Base-by-base conservation (phyloP, 2,329 filamentous ascomycete species). In the Nemania sp. region DNA sequence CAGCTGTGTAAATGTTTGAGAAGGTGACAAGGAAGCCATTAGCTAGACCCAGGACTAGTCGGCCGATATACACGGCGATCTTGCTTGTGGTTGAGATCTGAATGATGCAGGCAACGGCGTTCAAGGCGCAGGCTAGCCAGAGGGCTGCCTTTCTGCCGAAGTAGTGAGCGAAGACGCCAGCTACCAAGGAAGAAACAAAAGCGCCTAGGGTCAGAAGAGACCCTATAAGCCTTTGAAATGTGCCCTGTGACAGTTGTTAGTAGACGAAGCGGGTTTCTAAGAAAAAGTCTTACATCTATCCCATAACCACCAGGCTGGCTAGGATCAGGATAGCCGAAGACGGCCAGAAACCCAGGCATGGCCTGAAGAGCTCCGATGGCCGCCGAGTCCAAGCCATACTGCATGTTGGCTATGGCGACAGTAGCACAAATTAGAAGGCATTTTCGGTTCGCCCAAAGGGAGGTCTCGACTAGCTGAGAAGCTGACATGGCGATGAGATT, bases 221-320 rank as follows among this genome's bases (percentile, higher is more conserved):
- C n/a, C 81, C 81, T 70, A 87, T 86, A 2, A 87, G 79, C 69
- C 84, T 82, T 68, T 87, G 84, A n/a, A 85, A 83, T 0, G 82
- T 85, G 20, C 81, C 80, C 78, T 84, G 62, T 35, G 61, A 66
- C 22, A 72, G 20, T 22, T 72, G 43, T 74, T 79, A 43, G 76
- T 73, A 67, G 5, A 65, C 54, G 64, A 70, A 29, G 4, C 29
- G 2, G 52, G n/a, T 41, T 51, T 15, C 49, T 26, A 52, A 10
- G 6, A 18, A 26, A 35, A 27, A 5, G 38, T 70, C 78, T 73
- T 74, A 79, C 81, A 59, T 80, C 81, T 32, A 84, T 84, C 0
- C 79, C 79, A 66, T 83, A 84, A 0, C 81, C 74, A 0, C 76
- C 76, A 1, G 73, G 67, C 15, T 74, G 74, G 13, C 59, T 70